Percentiles rank a stretch among this genome's conserved stretches.
phyloP scores from a whole-genome alignment of 345 rosid genomes.

The Abelmoschus esculentus region DNA sequence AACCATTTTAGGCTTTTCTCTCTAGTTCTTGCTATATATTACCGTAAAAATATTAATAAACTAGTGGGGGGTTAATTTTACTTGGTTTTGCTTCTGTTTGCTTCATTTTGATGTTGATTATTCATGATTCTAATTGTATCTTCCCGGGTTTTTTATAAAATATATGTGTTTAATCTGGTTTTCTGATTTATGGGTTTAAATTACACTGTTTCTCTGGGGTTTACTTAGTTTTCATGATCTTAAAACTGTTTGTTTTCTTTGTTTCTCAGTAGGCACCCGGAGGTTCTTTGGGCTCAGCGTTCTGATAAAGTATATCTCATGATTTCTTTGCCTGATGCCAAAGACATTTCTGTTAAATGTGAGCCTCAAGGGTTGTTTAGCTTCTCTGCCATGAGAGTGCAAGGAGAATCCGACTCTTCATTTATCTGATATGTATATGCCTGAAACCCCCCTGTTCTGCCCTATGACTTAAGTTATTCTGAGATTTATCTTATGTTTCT shows the following conservation, averaged over 20 bases:
- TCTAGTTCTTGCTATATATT: neutral
- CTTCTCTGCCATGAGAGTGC: slow-evolving; percentile 75
- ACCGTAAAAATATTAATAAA: neutral
- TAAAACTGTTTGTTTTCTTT: neutral
- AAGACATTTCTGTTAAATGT: slow-evolving; percentile 62
- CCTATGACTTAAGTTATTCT: neutral
- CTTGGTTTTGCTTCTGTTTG: neutral
- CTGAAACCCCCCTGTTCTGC: neutral
- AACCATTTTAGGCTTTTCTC: neutral
- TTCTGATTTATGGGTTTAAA: too few species aligned
- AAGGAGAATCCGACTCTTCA: slow-evolving; percentile 56
- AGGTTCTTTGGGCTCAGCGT: slow-evolving; percentile 96
- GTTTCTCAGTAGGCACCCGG: slow-evolving; percentile 64
- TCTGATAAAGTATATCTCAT: slow-evolving; percentile 79
- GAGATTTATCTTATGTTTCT: neutral
- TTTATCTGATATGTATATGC: too few species aligned
- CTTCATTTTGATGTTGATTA: neutral
- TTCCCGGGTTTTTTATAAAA: too few species aligned
- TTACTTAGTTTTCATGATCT: neutral
- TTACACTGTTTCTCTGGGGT: neutral
- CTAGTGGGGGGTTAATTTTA: neutral
- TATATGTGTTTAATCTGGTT: too few species aligned
- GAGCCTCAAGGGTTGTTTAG: slow-evolving; percentile 60
- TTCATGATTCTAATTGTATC: neutral
- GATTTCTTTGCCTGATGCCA: slow-evolving; percentile 81